Evolutionary conservation across 441 rosid species (phyloP).

Genomic region (Euphorbia schlechtendalii): DNA sequence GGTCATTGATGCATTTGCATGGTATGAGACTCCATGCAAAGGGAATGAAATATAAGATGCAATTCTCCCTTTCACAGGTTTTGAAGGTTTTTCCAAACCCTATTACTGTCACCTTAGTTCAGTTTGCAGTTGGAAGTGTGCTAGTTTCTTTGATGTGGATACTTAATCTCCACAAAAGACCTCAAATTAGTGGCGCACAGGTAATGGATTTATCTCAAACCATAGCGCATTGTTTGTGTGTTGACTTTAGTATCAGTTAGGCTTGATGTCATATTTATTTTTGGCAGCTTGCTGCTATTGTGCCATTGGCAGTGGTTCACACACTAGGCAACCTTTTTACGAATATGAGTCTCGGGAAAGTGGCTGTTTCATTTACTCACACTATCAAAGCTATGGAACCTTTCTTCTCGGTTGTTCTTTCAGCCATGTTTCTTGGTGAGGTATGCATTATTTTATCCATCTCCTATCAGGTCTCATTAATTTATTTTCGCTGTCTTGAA

Average conservation of each 20-base stretch:
- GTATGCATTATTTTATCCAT: conserved; percentile 18
- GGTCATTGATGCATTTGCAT: not conserved
- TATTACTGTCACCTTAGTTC: conserved; percentile 57
- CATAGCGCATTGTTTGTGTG: conserved; percentile 1
- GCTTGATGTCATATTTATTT: conserved; percentile 4
- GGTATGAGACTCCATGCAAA: not conserved
- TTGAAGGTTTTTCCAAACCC: conserved; percentile 75
- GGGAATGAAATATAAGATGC: not conserved
- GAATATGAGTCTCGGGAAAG: conserved; percentile 90
- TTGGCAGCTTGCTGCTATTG: conserved; percentile 66
- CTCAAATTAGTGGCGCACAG: conserved; percentile 72
- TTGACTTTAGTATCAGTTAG: not conserved
- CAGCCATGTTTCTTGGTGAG: conserved; percentile 80
- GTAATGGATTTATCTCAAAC: conserved; percentile 24
- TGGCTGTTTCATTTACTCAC: conserved; percentile 94
- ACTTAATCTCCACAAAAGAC: conserved; percentile 70
- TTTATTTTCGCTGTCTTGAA: too few relatives aligned
- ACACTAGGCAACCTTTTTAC: conserved; percentile 80
- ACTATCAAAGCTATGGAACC: conserved; percentile 98
- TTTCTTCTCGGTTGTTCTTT: conserved; percentile 81
- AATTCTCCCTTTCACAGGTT: conserved; percentile 44
- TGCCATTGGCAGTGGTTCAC: conserved; percentile 82
- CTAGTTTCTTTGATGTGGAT: conserved; percentile 76
- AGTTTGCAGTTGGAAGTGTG: conserved; percentile 79
- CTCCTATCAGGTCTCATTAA: too few relatives aligned